Evolutionary conservation across 1,284 basidiomycete species (phyloP), one percentile per base, ranked within the genome.

Genomic region (Papiliotrema flavescens): DNA sequence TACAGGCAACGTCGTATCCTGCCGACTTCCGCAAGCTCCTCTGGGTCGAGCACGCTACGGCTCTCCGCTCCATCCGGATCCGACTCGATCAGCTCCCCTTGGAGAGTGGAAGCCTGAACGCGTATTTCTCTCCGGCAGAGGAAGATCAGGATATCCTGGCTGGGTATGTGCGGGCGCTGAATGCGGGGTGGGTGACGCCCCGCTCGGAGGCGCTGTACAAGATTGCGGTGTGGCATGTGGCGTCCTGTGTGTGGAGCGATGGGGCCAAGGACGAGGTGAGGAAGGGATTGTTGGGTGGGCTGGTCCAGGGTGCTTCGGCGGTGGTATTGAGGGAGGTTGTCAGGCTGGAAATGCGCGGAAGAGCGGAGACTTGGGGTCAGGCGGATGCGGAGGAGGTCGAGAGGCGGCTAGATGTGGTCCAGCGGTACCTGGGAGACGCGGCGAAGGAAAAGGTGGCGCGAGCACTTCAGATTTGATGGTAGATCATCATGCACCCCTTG

Each of bases 11-110:
- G 59, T 74, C 77, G n/a, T 92, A 91, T 71, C 79, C 89, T 1
- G 55, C 79, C 19, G 94, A 98, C 76, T 97, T 91, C 69, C 84
- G 94, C 47, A 85, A 85, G 59, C 82, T 87, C 54, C 73, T 98
- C 2, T 97, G 90, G 89, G 84, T 80, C 51, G 90, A 95, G 83
- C 71, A 81, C 47, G 35, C 86, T 84, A 65, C 74, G 80, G 57
- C 81, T 76, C 65, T 89, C 78, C 49, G 80, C 85, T 50, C 82
- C 79, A 47, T 82, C 78, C 79, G 44, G 61, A 81, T 39, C 78
- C 78, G 35, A 14, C 20, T 56, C 6, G 47, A 59, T 8, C 54
- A 70, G 26, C 56, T 69, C 0, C 67, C 69, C 0, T 56, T 76
- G 19, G 70, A 75, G 32, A 47, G 52, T 3, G 64, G 55, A 0